Conservation (phyloP, 2,329 filamentous ascomycete genomes). For the Coleophoma cylindrospora region DNA sequence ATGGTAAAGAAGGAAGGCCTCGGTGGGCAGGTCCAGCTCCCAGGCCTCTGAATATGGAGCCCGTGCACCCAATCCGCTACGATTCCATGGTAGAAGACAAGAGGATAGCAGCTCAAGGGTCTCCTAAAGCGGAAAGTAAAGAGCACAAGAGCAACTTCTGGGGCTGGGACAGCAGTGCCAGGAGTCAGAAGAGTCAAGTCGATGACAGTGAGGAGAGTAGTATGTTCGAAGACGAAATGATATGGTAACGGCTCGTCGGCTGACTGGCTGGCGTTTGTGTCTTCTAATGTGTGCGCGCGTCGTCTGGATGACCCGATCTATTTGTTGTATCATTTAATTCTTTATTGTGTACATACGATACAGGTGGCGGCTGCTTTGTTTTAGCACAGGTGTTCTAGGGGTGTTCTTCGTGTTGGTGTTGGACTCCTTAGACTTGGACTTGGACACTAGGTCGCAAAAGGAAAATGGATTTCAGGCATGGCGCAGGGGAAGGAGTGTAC, state of each 20-base stretch:
- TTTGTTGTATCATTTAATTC: too few relatives aligned
- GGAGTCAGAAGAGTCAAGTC: not conserved
- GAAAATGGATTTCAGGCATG: too few relatives aligned
- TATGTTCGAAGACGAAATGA: conserved; percentile 5
- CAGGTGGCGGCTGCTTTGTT: too few relatives aligned
- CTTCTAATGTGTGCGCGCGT: not conserved
- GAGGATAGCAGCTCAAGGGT: not conserved
- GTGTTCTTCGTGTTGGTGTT: too few relatives aligned
- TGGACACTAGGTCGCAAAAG: too few relatives aligned
- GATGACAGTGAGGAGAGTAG: not conserved
- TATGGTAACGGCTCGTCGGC: not conserved
- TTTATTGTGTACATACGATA: too few relatives aligned
- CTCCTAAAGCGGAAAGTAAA: not conserved
- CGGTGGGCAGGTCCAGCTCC: not conserved
- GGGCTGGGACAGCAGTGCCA: not conserved
- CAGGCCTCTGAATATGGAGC: not conserved
- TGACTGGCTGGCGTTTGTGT: not conserved
- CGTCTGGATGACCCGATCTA: too few relatives aligned
- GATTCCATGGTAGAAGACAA: too few relatives aligned
- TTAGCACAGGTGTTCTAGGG: too few relatives aligned
- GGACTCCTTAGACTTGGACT: too few relatives aligned
- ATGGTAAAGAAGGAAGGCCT: not conserved
- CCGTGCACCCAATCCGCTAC: too few relatives aligned
- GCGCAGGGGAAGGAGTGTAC: too few relatives aligned
- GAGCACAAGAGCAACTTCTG: not conserved